These are phyloP conservation scores for Aspergillus bombycis DNA, from an alignment of 2,329 filamentous ascomycete species.

Conservation along the genomic window DNA sequence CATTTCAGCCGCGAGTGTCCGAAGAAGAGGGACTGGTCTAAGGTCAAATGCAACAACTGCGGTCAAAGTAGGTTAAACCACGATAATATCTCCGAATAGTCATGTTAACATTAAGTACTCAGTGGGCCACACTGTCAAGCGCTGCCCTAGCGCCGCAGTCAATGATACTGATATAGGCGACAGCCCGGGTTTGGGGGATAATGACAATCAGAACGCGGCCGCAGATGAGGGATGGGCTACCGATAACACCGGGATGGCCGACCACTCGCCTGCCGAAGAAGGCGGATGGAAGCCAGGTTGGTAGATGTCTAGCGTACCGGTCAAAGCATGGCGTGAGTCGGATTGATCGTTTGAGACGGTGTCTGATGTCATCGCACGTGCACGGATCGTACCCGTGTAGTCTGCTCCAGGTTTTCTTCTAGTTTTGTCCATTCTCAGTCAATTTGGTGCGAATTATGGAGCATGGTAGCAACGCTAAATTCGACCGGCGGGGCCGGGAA, in stretches of 20 bases:
- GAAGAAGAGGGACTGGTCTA: conserved; percentile 46
- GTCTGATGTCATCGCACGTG: conserved; percentile 8
- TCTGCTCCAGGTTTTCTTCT: background rate
- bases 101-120: background rate
- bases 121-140: conserved; percentile 49
- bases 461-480: background rate
- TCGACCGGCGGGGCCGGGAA: background rate
- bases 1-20: conserved; percentile 50
- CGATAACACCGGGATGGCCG: conserved; percentile 12
- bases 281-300: conserved; percentile 1
- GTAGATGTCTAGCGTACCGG: background rate
- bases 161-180: conserved; percentile 13
- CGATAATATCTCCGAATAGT: background rate
- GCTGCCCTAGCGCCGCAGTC: conserved; percentile 37
- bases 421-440: background rate
- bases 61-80: conserved; percentile 41
- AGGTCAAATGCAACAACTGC: conserved; percentile 50
- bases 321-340: conserved; percentile 5
- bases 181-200: conserved; percentile 10
- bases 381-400: background rate
- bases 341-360: conserved; percentile 9
- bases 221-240: conserved; percentile 6
- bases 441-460: background rate
- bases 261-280: conserved; percentile 1
- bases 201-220: conserved; percentile 1